Evolutionary conservation across 805 yeast species (phyloP), one percentile per base, ranked within the genome.

Genomic region (Metschnikowia cubensis): DNA sequence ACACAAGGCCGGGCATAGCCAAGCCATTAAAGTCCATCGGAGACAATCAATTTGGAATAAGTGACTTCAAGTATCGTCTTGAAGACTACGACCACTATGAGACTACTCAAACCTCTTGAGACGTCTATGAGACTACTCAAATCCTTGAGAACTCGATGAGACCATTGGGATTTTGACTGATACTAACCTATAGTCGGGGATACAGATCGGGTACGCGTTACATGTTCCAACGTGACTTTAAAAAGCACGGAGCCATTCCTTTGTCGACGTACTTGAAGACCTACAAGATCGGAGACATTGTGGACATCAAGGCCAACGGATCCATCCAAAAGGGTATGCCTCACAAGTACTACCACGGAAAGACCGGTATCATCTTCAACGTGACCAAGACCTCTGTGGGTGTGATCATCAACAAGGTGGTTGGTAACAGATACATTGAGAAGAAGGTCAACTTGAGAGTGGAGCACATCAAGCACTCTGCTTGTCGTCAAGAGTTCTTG

Each of bases 131-230:
- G 25, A 4, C 25, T 8, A 7, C 11, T 10, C 8, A 18, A 33
- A 33, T 14, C 15, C 8, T 2, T 25, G 29, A 25, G 4, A 25
- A 3, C 4, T 25, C 11, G 29, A 25, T 25, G 29, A 25, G 29
- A 25, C 22, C 6, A 21, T 21, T 21, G 29, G 29, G 29, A 4
- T 8, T 25, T 25, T 25, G 11, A 25, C 0, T 8, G 29, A 45
- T 66, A 65, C 69, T 65, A 65, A 65, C 70, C 34, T 55, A 14
- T 56, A 67, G 71, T 79, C 97, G 89, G 83, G 99, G 99, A 87
- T 91, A 89, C 86, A 91, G 99, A 91, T 90, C 97, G 71, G 94
- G 99, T 83, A 92, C 99, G 82, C 96, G 99, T 82, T 94, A 94
- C 91, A 95, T 95, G 83, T 94, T 94, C 96, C 89, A 90, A 81